These are phyloP conservation scores for Trichomonas gallinae DNA, from an alignment of 208 protist species.

Conservation along the genomic window DNA sequence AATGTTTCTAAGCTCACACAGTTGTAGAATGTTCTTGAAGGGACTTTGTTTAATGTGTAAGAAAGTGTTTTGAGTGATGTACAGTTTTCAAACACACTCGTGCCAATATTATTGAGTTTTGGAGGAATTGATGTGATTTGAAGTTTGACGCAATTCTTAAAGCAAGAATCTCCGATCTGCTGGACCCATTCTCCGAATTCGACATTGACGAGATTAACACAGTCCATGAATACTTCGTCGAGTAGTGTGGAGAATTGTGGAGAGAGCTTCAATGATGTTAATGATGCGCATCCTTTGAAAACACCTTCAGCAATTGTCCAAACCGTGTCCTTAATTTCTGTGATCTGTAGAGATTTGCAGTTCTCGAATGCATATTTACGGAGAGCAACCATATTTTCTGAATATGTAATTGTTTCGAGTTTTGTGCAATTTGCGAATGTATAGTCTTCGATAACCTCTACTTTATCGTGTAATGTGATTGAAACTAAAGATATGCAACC, in stretches of 20 bases:
- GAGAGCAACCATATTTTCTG: no score
- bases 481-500: neutral
- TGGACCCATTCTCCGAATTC: neutral
- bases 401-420: no score
- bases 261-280: neutral
- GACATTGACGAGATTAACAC: neutral
- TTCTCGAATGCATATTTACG: neutral
- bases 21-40: neutral
- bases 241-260: neutral
- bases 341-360: neutral
- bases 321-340: neutral
- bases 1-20: no score
- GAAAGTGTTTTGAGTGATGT: neutral
- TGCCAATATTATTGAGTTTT: neutral
- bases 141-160: neutral
- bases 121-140: neutral
- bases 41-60: no score
- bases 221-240: neutral
- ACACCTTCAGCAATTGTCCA: neutral
- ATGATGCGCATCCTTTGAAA: neutral
- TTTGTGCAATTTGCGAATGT: neutral
- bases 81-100: neutral
- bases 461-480: neutral
- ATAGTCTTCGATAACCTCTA: neutral
- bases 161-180: neutral